Percentiles rank a stretch among this genome's conserved stretches.
Conservation (phyloP, 169 alveolate genomes). For the Plasmodium billcollinsi region DNA sequence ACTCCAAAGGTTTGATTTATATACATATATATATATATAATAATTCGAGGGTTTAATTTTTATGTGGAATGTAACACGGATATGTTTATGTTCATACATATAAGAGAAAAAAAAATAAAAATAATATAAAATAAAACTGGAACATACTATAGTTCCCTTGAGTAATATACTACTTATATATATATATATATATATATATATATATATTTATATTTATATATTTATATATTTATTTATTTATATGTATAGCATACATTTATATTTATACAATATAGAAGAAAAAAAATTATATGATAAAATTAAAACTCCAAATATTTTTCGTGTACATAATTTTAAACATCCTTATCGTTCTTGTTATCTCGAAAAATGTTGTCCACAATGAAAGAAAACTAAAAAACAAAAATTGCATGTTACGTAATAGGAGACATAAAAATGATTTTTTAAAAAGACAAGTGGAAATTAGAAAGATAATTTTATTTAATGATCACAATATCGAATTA, state of each 20-base stretch:
- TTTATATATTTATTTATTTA: not conserved
- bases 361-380: not conserved
- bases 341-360: not conserved
- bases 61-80: too few relatives aligned
- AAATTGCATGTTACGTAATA: not conserved
- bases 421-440: not conserved
- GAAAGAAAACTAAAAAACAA: slow-evolving; percentile 3
- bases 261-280: not conserved
- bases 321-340: not conserved
- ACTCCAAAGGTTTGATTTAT: too few relatives aligned
- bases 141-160: too few relatives aligned
- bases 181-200: slow-evolving; percentile 1
- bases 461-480: not conserved
- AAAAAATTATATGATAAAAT: slow-evolving; percentile 6
- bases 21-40: too few relatives aligned
- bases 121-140: too few relatives aligned
- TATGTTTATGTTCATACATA: too few relatives aligned
- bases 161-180: too few relatives aligned
- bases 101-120: too few relatives aligned
- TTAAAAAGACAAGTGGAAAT: not conserved
- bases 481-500: too few relatives aligned
- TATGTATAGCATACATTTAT: not conserved
- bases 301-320: not conserved
- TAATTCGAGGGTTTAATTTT: too few relatives aligned
- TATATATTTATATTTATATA: not conserved